Evolutionary conservation across 306 rosid species (phyloP), one percentile per base, ranked within the genome.

Genomic region (Aeschynomene evenia): DNA sequence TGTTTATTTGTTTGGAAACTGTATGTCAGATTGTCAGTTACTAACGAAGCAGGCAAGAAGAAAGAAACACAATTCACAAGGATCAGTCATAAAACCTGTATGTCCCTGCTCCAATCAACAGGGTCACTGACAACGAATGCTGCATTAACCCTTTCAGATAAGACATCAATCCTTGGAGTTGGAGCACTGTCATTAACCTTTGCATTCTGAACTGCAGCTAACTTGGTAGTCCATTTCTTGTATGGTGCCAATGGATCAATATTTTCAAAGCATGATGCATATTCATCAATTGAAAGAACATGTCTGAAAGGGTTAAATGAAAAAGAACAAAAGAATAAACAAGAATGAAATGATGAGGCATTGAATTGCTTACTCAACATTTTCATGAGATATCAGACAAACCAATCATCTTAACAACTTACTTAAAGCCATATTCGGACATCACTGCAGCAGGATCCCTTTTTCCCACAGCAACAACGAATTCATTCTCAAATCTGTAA

Each of bases 81-180:
- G 40, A 71, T 26, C 13, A 74, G 36, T 36, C 31, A 53, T 63
- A 61, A 64, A 39, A 86, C 98, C 94, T 93, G 98, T 65, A 90
- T 79, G 79, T 93, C 98, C 72, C 97, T 85, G 88, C 98, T 86
- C 98, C 98, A 93, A 76, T 90, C 97, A 71, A 88, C 90, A 77
- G 98, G 83, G 72, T 93, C 97, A 53, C 98, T 93, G 52, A 93
- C 85, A 23, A 93, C 6, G 74, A 93, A 93, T 20, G 80, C 91
- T 7, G 97, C 98, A 64, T 72, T 80, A 80, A 90, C 96, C 80
- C 93, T 86, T 80, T 90, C 66, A 4, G 89, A 83, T 71, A 51
- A 66, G 63, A 88, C 85, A 69, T 71, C 81, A 34, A 77, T 69
- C 77, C 51, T 80, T 26, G 68, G 42, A 63, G 64, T 80, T 26